These are phyloP conservation scores for Ophiostoma populinum DNA, from an alignment of 2,329 filamentous ascomycete genomes.

Conservation along the genomic window DNA sequence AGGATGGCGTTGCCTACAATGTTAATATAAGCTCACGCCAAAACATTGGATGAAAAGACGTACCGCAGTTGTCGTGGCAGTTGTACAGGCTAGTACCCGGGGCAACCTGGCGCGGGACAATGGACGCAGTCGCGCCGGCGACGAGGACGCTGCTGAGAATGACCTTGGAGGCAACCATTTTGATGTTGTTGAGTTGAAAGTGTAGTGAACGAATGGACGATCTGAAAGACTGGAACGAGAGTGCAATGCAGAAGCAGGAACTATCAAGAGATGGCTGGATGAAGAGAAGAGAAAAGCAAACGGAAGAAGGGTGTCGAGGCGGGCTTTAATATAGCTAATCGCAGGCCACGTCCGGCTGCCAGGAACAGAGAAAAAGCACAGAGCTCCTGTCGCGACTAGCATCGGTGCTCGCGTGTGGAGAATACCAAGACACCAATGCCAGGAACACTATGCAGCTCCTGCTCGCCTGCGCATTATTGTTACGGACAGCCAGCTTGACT, in stretches of 20 bases:
- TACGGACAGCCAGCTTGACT: neutral
- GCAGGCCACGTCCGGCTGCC: neutral
- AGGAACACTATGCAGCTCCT: no score
- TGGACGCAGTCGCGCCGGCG: slow-evolving; percentile 6
- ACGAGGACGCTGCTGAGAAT: slow-evolving; percentile 5
- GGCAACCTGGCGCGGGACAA: neutral
- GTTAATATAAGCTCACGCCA: neutral
- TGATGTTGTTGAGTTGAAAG: neutral
- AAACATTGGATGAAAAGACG: slow-evolving; percentile 5
- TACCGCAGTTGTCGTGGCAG: slow-evolving; percentile 28
- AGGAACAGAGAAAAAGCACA: neutral
- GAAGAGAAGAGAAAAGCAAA: neutral
- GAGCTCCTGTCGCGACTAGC: neutral
- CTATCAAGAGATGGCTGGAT: neutral
- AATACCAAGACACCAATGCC: slow-evolving; percentile 1
- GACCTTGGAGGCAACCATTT: slow-evolving; percentile 9
- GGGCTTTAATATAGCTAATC: neutral
- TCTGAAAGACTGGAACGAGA: slow-evolving; percentile 1
- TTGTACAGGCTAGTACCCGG: slow-evolving; percentile 23
- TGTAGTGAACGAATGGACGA: neutral
- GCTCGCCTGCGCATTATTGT: no score
- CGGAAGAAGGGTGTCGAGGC: neutral
- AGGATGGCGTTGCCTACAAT: slow-evolving; percentile 19
- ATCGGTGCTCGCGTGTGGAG: neutral
- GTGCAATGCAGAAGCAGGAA: neutral